Base-by-base conservation (phyloP, 768 basidiomycete genomes). In the Rhodotorula paludigena region DNA sequence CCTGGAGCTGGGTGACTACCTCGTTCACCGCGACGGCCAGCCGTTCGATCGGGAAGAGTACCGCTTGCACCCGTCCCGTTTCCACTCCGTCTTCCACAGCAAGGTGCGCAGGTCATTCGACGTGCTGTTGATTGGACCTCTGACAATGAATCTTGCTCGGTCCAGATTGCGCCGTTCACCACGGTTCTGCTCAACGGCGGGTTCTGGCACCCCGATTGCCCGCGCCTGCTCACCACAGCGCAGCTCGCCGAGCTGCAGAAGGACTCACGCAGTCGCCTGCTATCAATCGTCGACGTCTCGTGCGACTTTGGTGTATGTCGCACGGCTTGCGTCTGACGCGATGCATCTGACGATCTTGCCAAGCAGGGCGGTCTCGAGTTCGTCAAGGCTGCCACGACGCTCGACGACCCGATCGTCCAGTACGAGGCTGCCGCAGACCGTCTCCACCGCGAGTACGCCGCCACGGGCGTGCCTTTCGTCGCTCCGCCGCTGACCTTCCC, bases 331-430 rank as follows among this genome's bases (percentile, higher is more conserved):
- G 35, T 8, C 23, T 25, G 8, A 9, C 23, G 7, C 21, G 25
- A 16, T 7, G 0, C 18, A 5, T 6, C 60, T 57, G 32, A 59
- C 47, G 39, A 5, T 33, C 0, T 18, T 11, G n/a, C 16, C n/a
- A 6, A 23, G n/a, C 60, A 89, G 85, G 92, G 92, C 44, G 90
- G 89, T 23, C 83, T 96, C 33, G 85, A 93, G 78, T 93, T 94
- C 77, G 80, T 92, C 55, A 82, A 85, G 14, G 82, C 80, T n/a
- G 78, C 87, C 12, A 88, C 90, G 0, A 93, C 92, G 1, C 84
- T 93, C 45, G 78, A 79, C 60, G 79, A 84, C 9, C 92, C 92
- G 0, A 86, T 85, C 76, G 89, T 85, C 78, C 72, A 75, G 58
- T 67, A 57, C 53, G 68, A 73, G 33, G 72, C 68, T 12, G 15